A percentile compares a stretch with the other conserved stretches of the same genome.
Conservation (phyloP, 192 early-diverging fungal species). For the Dissophora globulifera region DNA sequence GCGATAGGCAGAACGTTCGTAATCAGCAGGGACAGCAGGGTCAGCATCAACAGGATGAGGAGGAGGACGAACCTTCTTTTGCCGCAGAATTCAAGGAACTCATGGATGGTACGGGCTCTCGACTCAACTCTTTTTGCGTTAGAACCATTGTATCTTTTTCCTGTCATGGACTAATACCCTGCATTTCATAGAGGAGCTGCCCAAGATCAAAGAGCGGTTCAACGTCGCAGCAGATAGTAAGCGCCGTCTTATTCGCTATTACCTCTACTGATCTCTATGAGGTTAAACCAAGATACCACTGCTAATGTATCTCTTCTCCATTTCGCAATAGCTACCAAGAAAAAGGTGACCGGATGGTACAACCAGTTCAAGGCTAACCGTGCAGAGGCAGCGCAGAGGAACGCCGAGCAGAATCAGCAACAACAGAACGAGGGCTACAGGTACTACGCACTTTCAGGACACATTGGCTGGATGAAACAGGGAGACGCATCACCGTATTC, state of each 20-base stretch:
- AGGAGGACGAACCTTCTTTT: constrained; percentile 39
- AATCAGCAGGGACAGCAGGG: constrained; percentile 42
- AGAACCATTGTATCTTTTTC: not conserved
- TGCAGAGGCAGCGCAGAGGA: constrained; percentile 36
- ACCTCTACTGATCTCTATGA: no score
- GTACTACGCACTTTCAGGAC: not conserved
- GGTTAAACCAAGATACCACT: no score
- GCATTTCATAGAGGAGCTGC: constrained; percentile 62
- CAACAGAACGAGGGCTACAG: constrained; percentile 11
- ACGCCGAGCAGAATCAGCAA: constrained; percentile 14
- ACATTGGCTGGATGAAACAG: no score
- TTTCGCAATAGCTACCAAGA: constrained; percentile 60
- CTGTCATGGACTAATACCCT: no score
- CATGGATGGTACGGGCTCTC: constrained; percentile 40
- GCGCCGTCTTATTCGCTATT: not conserved
- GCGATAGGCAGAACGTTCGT: constrained; percentile 27
- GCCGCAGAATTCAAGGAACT: constrained; percentile 51
- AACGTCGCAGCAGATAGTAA: constrained; percentile 66
- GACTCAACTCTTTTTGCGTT: no score
- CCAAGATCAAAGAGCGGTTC: constrained; percentile 67
- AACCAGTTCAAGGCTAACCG: constrained; percentile 58
- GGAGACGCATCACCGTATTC: no score
- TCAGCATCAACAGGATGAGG: constrained; percentile 55
- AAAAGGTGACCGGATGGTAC: constrained; percentile 67
- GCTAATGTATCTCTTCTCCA: not conserved